phyloP scores from a whole-genome alignment of 495 filamentous ascomycete species.

The Cercophora samala region DNA sequence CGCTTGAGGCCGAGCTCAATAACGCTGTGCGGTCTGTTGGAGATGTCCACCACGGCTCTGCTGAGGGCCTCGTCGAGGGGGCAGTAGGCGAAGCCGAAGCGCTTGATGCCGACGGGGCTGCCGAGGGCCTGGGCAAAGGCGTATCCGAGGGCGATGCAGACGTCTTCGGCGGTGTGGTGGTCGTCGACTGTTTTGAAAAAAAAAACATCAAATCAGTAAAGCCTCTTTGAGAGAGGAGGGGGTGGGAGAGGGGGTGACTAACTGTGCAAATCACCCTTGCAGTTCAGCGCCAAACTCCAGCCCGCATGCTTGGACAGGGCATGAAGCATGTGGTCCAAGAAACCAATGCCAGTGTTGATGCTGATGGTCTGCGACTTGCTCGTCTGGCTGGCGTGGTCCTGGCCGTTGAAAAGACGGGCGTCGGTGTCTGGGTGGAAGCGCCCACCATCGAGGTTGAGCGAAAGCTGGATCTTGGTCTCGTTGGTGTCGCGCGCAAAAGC shows the following conservation, averaged over 20 bases:
- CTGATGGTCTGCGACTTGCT: conserved; percentile 78
- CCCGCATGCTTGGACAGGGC: conserved; percentile 93
- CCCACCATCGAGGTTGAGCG: conserved; percentile 90
- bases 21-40: conserved; percentile 80
- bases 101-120: conserved; percentile 70
- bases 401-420: conserved; percentile 37
- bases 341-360: conserved; percentile 94
- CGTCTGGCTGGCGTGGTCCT: conserved; percentile 74
- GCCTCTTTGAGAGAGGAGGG: neutral
- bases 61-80: conserved; percentile 95
- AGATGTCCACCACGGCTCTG: conserved; percentile 90
- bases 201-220: neutral
- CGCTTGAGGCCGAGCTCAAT: conserved; percentile 75
- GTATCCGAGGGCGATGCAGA: conserved; percentile 81
- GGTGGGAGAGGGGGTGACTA: conserved; percentile 30
- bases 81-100: conserved; percentile 86
- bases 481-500: conserved; percentile 83
- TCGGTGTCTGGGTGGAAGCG: conserved; percentile 61
- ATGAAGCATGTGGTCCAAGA: conserved; percentile 98
- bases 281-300: conserved; percentile 79
- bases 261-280: conserved; percentile 89
- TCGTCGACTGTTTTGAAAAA: conserved; percentile 80
- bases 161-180: conserved; percentile 97
- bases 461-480: conserved; percentile 91
- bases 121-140: conserved; percentile 79